Percentiles rank a stretch among this genome's conserved stretches.
Conservation (phyloP, 2,329 filamentous ascomycete species). For the Beauveria pseudobassiana region DNA sequence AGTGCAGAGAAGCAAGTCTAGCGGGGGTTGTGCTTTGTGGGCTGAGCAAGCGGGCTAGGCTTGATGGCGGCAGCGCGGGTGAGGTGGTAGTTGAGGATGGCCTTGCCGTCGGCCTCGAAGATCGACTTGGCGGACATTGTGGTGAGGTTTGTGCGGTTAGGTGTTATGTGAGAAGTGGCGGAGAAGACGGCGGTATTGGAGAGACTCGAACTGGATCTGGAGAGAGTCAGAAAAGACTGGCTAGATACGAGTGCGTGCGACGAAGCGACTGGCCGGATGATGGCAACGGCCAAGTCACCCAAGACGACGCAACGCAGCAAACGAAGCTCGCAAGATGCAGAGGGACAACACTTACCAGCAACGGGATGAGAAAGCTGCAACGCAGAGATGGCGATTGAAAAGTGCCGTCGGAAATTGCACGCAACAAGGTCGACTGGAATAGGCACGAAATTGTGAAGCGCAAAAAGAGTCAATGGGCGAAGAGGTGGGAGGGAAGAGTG, state of each 20-base stretch:
- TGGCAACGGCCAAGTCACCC: neutral
- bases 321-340: neutral
- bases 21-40: slow-evolving; percentile 85
- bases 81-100: slow-evolving; percentile 99
- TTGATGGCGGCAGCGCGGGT: slow-evolving; percentile 96
- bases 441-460: neutral
- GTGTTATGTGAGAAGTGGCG: slow-evolving; percentile 16
- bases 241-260: neutral
- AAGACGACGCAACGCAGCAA: neutral
- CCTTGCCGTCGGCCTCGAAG: slow-evolving; percentile 98
- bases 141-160: slow-evolving; percentile 21
- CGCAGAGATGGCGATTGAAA: neutral
- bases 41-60: slow-evolving; percentile 81
- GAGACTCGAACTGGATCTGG: neutral
- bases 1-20: slow-evolving; percentile 86
- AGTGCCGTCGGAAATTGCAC: neutral
- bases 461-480: slow-evolving; percentile 8
- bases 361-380: neutral
- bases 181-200: neutral
- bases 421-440: neutral
- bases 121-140: slow-evolving; percentile 73
- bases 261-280: neutral
- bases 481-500: slow-evolving; percentile 8
- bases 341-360: neutral
- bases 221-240: slow-evolving; percentile 8